Evolutionary conservation across 202 grass and related monocot genomes (phyloP).

Genomic region (Musa balbisiana): DNA sequence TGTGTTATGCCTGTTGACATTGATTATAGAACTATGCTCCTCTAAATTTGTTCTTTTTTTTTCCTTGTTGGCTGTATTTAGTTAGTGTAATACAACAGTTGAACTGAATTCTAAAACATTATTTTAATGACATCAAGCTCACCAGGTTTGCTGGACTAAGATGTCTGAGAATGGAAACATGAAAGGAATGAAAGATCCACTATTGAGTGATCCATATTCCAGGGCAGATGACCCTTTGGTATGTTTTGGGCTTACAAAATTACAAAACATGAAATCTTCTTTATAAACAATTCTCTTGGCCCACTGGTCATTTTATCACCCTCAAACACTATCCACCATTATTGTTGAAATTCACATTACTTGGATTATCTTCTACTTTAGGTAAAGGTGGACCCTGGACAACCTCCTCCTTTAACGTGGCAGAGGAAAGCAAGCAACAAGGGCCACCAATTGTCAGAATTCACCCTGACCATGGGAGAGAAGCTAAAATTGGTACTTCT

Average conservation of each 20-base stretch:
- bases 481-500: constrained; percentile 50
- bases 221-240: not conserved
- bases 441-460: constrained; percentile 44
- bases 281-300: not conserved
- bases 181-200: not conserved
- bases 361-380: constrained; percentile 13
- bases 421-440: constrained; percentile 53
- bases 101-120: not conserved
- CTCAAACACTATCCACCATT: not conserved
- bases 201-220: not conserved
- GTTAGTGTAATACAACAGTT: not conserved
- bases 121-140: not conserved
- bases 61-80: not conserved
- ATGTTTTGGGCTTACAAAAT: not conserved
- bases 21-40: not conserved
- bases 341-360: not conserved
- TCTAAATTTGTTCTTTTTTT: not conserved
- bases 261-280: not conserved
- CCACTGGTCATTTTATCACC: not conserved
- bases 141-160: not conserved
- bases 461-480: constrained; percentile 72
- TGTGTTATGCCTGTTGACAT: too few species aligned
- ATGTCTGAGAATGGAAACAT: not conserved
- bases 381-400: constrained; percentile 41
- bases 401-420: constrained; percentile 67